Evolutionary conservation across 169 alveolate genomes (phyloP).

Genomic region (Plasmodium gallinaceum): DNA sequence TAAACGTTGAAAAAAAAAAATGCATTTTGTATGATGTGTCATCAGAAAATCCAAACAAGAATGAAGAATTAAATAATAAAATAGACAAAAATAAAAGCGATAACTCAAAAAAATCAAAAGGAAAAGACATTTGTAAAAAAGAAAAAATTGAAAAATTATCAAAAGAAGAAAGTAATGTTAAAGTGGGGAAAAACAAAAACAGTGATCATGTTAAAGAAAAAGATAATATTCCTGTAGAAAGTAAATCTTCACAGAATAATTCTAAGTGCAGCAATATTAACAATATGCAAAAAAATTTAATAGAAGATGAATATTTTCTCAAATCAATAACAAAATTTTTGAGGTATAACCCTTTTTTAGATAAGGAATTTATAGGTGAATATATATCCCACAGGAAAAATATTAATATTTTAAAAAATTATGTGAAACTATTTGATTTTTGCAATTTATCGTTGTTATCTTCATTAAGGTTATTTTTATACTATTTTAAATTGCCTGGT

Average conservation of each 20-base stretch:
- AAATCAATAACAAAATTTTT: slow-evolving; percentile 82
- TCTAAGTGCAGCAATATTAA: neutral
- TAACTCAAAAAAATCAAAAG: slow-evolving; percentile 1
- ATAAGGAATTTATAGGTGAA: slow-evolving; percentile 86
- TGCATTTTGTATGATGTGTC: neutral
- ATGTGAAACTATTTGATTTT: slow-evolving; percentile 86
- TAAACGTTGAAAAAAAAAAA: slow-evolving; percentile 15
- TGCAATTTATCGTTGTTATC: slow-evolving; percentile 88
- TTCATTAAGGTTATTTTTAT: slow-evolving; percentile 88
- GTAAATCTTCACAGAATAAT: slow-evolving; percentile 1
- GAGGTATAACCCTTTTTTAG: slow-evolving; percentile 80
- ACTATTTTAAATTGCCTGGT: slow-evolving; percentile 92
- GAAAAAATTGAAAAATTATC: slow-evolving; percentile 5
- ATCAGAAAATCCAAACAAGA: slow-evolving; percentile 3
- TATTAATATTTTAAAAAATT: slow-evolving; percentile 84
- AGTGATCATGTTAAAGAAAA: slow-evolving; percentile 2
- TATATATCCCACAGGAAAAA: slow-evolving; percentile 84
- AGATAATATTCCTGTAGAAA: neutral
- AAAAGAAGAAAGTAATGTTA: slow-evolving; percentile 25
- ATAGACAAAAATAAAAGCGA: neutral
- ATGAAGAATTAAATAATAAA: neutral
- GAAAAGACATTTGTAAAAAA: neutral
- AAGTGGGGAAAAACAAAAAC: slow-evolving; percentile 4
- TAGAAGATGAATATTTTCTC: slow-evolving; percentile 77
- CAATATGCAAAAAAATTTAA: slow-evolving; percentile 47